Evolutionary conservation across 192 early-diverging fungal genomes (phyloP), one percentile per base, ranked within the genome.

Genomic region (Spizellomyces sp.): DNA sequence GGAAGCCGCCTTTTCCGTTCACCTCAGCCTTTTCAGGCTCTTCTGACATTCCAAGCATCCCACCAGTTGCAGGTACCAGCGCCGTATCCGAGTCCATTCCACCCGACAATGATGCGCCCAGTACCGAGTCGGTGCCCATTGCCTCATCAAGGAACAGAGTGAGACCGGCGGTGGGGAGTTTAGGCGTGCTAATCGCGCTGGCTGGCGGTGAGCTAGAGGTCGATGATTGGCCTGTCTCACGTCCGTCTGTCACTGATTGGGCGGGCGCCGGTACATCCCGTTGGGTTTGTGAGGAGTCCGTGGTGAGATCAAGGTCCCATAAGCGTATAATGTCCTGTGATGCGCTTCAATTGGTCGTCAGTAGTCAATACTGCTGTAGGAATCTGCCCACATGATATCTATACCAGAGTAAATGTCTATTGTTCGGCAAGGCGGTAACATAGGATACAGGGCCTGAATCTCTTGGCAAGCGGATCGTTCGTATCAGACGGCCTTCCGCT

Each of bases 271-370:
- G 21, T 12, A 14, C 1, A 22, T 19, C 19, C 59, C 59, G 59
- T 61, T 61, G 59, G n/a, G 59, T 12, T 12, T 65, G 14, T 36
- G 27, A 36, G 9, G 64, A 10, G 12, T 65, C 62, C 2, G 62
- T 10, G 8, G 47, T 43, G 4, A 67, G 46, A 9, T 78, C 70
- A 15, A 94, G 66, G 74, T 97, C 93, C 94, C 94, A 99, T 52
- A 96, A 75, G 10, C 97, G 86, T 68, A 99, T 86, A 71, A 94
- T 98, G 73, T 99, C 97, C 8, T 87, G 85, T 0, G 97, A 99
- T 0, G 92, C 94, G 73, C 93, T 73, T 54, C 42, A 43, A 45
- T 54, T 54, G 50, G 50, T 2, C 4, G 50, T 19, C 50, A 54
- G 27, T 36, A 36, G 3, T 0, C 27, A 36, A 36, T 36, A 36